phyloP scores from a whole-genome alignment of 2,329 filamentous ascomycete genomes.

The Dothistroma septosporum region DNA sequence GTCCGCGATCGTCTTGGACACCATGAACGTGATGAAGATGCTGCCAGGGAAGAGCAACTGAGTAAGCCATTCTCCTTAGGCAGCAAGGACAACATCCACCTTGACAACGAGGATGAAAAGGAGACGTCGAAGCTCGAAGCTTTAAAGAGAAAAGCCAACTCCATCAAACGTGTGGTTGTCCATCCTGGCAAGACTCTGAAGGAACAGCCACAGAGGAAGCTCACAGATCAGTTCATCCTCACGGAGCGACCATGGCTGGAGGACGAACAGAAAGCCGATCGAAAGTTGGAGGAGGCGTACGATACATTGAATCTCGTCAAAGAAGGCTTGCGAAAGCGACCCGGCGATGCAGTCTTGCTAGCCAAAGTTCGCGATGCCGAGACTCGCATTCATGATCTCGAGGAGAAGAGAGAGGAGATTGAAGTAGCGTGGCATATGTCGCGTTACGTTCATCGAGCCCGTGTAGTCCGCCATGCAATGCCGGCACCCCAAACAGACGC shows the following conservation, averaged over 20 bases:
- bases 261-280: not conserved
- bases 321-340: not conserved
- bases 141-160: not conserved
- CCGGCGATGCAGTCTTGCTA: not conserved
- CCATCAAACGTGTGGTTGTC: not conserved
- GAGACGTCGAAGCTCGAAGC: not conserved
- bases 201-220: not conserved
- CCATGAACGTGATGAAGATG: not conserved
- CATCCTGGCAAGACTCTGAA: not conserved
- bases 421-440: conserved; percentile 1
- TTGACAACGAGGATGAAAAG: not conserved
- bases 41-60: not conserved
- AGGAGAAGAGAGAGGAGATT: not conserved
- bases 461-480: not conserved
- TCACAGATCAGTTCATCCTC: not conserved
- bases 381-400: not conserved
- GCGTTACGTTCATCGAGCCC: not conserved
- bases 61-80: not conserved
- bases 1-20: not conserved
- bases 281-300: not conserved
- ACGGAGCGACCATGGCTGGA: not conserved
- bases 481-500: not conserved
- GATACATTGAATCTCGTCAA: not conserved
- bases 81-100: not conserved
- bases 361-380: not conserved